Base-by-base conservation (phyloP, 495 filamentous ascomycete genomes). In the Talaromyces ruber region DNA sequence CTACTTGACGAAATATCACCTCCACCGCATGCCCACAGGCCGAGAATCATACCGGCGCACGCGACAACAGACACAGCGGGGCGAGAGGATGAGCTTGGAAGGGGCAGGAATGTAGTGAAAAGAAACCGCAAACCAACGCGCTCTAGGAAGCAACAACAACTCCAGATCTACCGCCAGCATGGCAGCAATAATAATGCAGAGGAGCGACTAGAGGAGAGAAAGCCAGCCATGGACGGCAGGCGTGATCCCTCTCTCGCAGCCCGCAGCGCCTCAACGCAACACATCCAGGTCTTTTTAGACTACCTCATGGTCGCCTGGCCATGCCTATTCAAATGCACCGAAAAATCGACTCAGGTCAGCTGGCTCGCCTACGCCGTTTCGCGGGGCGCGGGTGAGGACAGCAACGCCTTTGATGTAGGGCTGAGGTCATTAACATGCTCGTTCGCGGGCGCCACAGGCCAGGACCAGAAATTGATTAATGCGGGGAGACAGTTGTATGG, bases 271-370 rank as follows among this genome's bases (percentile, higher is more conserved):
- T 65, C 63, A 11, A 56, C 63, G 21, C 69, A 68, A 45, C 71
- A 70, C 53, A 65, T 63, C 11, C 64, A 70, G 45, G 37, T 71
- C 14, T 73, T 69, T 39, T 66, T 65, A 60, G 69, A 70, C 59
- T 72, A 66, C 52, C 56, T 74, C 25, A 61, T 72, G 37, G 60
- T 64, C 11, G 61, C 66, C 16, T 72, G 68, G 50, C 71, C 71
- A 6, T 70, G 69, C 58, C 66, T 66, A 29, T 74, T 72, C 63
- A 69, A 70, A 32, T 64, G 63, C 39, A 72, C 68, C n/a, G 68
- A 72, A 37, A 68, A 60, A 3, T 62, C 63, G 26, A 69, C 71
- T 2, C 65, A 68, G 0, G 59, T 70, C 51, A 73, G 67, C 37
- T 73, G 71, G 71, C 65, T 71, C 1, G 65, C 69, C 25, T 73